Evolutionary conservation across 352 stramenopile species (phyloP), one percentile per base, ranked within the genome.

Genomic region (Globisporangium solare): DNA sequence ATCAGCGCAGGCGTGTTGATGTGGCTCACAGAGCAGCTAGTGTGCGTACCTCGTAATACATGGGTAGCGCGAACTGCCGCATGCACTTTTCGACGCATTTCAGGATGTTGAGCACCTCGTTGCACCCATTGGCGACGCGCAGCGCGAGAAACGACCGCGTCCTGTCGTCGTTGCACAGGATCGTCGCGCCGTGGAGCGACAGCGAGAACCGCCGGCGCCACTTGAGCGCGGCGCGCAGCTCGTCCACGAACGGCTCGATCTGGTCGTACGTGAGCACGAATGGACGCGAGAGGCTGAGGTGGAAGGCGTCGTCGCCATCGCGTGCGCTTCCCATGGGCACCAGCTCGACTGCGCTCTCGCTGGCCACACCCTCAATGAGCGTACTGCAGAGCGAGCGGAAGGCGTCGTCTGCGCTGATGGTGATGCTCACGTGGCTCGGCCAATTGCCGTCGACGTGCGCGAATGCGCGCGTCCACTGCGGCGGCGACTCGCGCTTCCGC

Each of bases 361-460:
- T 54, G n/a, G 64, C 14, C 1, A 64, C 70, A n/a, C 55, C 35
- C 6, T 69, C 41, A 39, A 88, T 74, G 41, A 70, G 32, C 5
- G 47, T 20, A 12, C 54, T 53, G 39, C 62, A 66, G 12, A 82
- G 35, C 13, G 60, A 37, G 14, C 51, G 64, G 13, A 87, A 49
- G 27, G 66, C 58, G 4, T 48, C 40, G 24, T 60, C 61, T 6
- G 74, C 46, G 42, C 52, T 24, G n/a, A 92, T 66, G 20, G 67
- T 45, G 37, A 91, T 72, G 39, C 70, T 68, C 39, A 94, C 70
- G 31, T 94, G 80, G 50, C 81, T 91, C 47, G 84, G 82, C 84
- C 84, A 94, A 52, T 94, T 89, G 51, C 82, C 84, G 46, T 87
- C 79, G 11, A 92, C 79, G 50, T 92, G 82, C 24, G 76, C 67